A percentile compares a stretch with the other conserved stretches of the same genome.
Evolutionary conservation across 2,329 filamentous ascomycete species (phyloP).

Genomic region (Talaromyces sp.): DNA sequence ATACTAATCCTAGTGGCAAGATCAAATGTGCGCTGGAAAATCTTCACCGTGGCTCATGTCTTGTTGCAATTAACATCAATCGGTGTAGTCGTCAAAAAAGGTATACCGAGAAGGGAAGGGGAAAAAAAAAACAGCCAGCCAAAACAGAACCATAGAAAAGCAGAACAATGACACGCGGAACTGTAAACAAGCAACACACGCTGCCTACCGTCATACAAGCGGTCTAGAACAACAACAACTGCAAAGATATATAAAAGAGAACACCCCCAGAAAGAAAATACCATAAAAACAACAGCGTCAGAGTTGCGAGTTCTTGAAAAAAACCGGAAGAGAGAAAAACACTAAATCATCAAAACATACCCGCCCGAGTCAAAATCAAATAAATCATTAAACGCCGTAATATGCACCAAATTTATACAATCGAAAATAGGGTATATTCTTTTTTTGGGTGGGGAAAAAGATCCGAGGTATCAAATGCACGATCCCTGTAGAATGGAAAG

Average conservation of each 20-base stretch:
- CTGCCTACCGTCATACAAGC: slow-evolving; percentile 17
- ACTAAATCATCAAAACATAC: slow-evolving; percentile 13
- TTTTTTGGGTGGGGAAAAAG: not conserved
- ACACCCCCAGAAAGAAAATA: not conserved
- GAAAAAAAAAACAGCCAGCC: slow-evolving; percentile 3
- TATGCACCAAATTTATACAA: slow-evolving; percentile 14
- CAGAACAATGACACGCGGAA: slow-evolving; percentile 20
- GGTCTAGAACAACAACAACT: slow-evolving; percentile 17
- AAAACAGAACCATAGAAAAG: not conserved
- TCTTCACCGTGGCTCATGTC: not conserved
- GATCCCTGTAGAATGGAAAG: not conserved
- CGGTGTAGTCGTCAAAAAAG: not conserved
- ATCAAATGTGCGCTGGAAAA: slow-evolving; percentile 10
- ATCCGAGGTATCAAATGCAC: not conserved
- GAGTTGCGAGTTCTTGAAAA: slow-evolving; percentile 5
- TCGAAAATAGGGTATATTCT: slow-evolving; percentile 13
- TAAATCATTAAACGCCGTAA: slow-evolving; percentile 6
- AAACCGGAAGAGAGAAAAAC: not conserved
- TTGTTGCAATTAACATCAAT: not conserved
- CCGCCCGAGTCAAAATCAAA: slow-evolving; percentile 5
- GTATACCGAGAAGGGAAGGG: not conserved
- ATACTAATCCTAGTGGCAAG: not conserved
- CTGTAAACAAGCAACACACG: slow-evolving; percentile 17
- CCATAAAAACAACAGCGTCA: not conserved
- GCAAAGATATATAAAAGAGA: not conserved